Conservation (phyloP, 371 early-diverging fungal species). For the Gilbertella persicaria region DNA sequence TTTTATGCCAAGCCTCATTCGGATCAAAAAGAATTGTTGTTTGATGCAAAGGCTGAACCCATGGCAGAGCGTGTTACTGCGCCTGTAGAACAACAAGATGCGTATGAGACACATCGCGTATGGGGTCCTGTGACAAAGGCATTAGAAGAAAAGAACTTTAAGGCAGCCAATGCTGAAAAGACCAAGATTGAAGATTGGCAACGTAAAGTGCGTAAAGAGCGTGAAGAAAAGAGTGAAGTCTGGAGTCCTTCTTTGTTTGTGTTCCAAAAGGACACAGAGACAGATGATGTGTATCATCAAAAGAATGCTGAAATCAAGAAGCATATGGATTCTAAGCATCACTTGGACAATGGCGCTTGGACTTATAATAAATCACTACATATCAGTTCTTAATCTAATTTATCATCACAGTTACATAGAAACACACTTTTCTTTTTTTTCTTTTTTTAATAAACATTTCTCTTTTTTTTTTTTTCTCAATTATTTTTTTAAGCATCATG, state of each 20-base stretch:
- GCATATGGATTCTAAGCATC: constrained; percentile 26
- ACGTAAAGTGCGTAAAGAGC: constrained; percentile 62
- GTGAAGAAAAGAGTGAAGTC: constrained; percentile 48
- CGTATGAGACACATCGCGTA: constrained; percentile 69
- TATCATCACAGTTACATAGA: background rate
- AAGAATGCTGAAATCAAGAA: constrained; percentile 17
- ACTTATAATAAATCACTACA: constrained; percentile 47
- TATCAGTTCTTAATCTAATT: background rate
- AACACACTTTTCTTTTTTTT: background rate
- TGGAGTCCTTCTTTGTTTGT: constrained; percentile 56
- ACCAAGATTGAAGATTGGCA: constrained; percentile 75
- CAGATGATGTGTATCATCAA: constrained; percentile 16
- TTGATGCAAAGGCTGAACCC: constrained; percentile 64
- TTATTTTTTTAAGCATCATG: background rate
- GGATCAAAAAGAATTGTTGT: constrained; percentile 46
- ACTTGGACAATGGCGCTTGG: constrained; percentile 50
- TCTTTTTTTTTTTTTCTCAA: background rate
- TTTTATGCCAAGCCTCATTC: constrained; percentile 26
- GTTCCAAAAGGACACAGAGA: constrained; percentile 45
- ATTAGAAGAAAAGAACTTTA: constrained; percentile 62
- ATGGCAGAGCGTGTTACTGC: constrained; percentile 54
- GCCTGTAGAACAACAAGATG: constrained; percentile 64
- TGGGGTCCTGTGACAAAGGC: constrained; percentile 75
- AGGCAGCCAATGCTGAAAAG: constrained; percentile 68
- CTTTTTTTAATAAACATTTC: background rate